Evolutionary conservation across 2,329 filamentous ascomycete species (phyloP).

Genomic region (Exophiala alcalophila): DNA sequence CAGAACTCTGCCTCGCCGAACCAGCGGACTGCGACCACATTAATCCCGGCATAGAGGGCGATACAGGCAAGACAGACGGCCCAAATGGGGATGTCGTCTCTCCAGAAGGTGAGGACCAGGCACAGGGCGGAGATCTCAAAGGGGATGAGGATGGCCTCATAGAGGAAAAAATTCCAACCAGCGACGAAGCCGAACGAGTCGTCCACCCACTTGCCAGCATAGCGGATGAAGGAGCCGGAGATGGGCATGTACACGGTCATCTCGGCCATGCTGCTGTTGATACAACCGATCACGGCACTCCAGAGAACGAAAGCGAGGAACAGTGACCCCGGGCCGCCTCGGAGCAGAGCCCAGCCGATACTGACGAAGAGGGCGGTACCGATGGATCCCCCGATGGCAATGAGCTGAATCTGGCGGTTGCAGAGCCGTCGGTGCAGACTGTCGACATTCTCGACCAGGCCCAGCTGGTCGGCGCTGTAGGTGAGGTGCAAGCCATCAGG

Average conservation of each 20-base stretch:
- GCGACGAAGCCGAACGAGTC: constrained; percentile 43
- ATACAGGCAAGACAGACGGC: constrained; percentile 35
- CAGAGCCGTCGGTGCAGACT: constrained; percentile 15
- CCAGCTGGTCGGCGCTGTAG: neutral
- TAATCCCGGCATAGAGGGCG: constrained; percentile 48
- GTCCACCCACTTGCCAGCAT: constrained; percentile 44
- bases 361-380: constrained; percentile 42
- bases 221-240: constrained; percentile 39
- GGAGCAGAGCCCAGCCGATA: constrained; percentile 38
- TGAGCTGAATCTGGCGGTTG: constrained; percentile 24
- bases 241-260: constrained; percentile 45
- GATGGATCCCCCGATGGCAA: constrained; percentile 38
- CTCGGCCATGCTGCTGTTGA: constrained; percentile 44
- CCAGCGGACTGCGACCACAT: constrained; percentile 65
- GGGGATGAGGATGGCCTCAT: constrained; percentile 39
- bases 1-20: constrained; percentile 71
- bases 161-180: constrained; percentile 49
- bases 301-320: constrained; percentile 37
- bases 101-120: constrained; percentile 40
- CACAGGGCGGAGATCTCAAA: constrained; percentile 43
- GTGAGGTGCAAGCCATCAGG: neutral
- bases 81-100: constrained; percentile 37
- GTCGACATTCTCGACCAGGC: constrained; percentile 28
- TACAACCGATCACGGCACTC: constrained; percentile 34
- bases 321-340: constrained; percentile 38